phyloP scores from a whole-genome alignment of 2,329 filamentous ascomycete genomes.

The Fusarium irregulare region DNA sequence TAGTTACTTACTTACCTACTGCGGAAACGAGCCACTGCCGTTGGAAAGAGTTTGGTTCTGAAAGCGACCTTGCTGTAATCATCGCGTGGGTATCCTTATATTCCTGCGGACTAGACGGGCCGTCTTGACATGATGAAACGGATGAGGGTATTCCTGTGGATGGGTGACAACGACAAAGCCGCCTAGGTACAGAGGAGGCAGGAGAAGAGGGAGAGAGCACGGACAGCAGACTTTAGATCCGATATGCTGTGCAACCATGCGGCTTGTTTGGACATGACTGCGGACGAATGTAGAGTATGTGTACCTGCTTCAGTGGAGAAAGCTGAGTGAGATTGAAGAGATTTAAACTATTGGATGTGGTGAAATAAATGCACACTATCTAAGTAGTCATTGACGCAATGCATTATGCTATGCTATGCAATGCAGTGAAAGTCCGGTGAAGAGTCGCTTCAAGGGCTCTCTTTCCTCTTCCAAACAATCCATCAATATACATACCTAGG shows the following conservation, averaged over 20 bases:
- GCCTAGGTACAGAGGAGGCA: slow-evolving; percentile 2
- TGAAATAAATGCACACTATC: slow-evolving; percentile 7
- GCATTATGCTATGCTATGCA: neutral
- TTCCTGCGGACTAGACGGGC: slow-evolving; percentile 24
- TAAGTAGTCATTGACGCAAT: neutral
- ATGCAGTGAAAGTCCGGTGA: neutral
- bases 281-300: slow-evolving; percentile 14
- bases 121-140: neutral
- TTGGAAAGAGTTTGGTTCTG: slow-evolving; percentile 14
- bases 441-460: neutral
- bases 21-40: slow-evolving; percentile 13
- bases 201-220: neutral
- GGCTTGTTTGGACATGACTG: slow-evolving; percentile 23
- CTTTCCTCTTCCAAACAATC: slow-evolving; percentile 14
- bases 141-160: slow-evolving; percentile 1
- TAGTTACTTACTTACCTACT: slow-evolving; percentile 13
- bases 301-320: slow-evolving; percentile 29
- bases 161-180: neutral
- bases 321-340: slow-evolving; percentile 17
- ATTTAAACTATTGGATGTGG: slow-evolving; percentile 19
- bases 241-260: slow-evolving; percentile 21
- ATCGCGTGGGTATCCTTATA: slow-evolving; percentile 14
- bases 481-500: neutral
- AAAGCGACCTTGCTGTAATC: neutral
- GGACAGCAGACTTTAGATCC: slow-evolving; percentile 1